Percentiles rank a stretch among this genome's conserved stretches.
Conservation (phyloP, 2,329 filamentous ascomycete genomes). For the Aspergillus sp. region DNA sequence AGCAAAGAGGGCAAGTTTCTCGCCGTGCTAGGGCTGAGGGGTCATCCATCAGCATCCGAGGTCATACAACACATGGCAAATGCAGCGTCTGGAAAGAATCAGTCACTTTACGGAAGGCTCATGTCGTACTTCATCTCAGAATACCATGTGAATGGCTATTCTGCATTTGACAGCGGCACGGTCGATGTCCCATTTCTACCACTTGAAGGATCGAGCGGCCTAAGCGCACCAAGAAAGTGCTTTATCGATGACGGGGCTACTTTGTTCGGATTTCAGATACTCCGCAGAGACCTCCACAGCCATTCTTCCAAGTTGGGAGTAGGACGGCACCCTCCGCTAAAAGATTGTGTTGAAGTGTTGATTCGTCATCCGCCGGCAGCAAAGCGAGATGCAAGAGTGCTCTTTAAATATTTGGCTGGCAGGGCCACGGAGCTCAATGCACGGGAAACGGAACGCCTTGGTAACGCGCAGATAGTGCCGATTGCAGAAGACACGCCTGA, state of each 20-base stretch:
- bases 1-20: conserved; percentile 70
- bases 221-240: conserved; percentile 66
- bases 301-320: conserved; percentile 86
- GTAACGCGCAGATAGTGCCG: conserved; percentile 62
- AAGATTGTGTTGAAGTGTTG: conserved; percentile 64
- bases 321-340: conserved; percentile 67
- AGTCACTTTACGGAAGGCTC: conserved; percentile 53
- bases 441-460: conserved; percentile 51
- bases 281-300: conserved; percentile 64
- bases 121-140: conserved; percentile 77
- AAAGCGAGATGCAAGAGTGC: conserved; percentile 53
- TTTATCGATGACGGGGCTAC: conserved; percentile 71
- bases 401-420: conserved; percentile 78
- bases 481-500: conserved; percentile 37
- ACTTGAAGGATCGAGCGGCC: conserved; percentile 52
- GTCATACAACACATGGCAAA: conserved; percentile 70
- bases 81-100: conserved; percentile 43
- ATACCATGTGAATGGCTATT: conserved; percentile 69
- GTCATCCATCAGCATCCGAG: conserved; percentile 61
- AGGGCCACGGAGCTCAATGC: conserved; percentile 64
- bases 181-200: conserved; percentile 59
- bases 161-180: conserved; percentile 48
- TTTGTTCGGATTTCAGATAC: conserved; percentile 69
- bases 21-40: conserved; percentile 59
- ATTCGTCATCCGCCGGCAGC: conserved; percentile 62